Conservation (phyloP, 371 early-diverging fungal genomes). For the Smittium mucronatum region DNA sequence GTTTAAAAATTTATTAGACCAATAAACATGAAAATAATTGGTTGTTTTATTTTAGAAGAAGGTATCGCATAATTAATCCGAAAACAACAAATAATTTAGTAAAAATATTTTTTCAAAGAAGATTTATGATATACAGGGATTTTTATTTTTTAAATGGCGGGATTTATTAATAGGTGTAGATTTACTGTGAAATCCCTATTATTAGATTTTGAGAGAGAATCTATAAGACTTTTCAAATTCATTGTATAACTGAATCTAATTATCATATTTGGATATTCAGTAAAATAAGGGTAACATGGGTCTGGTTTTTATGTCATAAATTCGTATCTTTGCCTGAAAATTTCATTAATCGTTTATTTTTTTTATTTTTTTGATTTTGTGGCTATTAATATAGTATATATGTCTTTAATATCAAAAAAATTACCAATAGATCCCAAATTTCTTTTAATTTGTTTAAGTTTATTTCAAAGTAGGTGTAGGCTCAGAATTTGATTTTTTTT, state of each 20-base stretch:
- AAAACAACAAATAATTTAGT: no score
- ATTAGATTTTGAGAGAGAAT: background rate
- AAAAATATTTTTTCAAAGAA: no score
- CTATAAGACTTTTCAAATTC: background rate
- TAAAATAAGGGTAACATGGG: background rate
- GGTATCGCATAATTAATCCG: no score
- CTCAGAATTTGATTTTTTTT: background rate
- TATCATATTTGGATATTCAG: background rate
- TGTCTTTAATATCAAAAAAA: background rate
- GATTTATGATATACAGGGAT: no score
- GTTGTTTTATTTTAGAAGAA: no score
- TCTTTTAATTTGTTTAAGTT: background rate
- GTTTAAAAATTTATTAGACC: no score
- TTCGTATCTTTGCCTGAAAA: background rate
- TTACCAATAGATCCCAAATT: background rate
- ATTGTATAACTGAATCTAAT: background rate
- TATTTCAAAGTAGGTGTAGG: background rate
- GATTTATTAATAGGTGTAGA: no score
- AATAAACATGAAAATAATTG: no score
- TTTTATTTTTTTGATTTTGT: no score
- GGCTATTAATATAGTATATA: background rate
- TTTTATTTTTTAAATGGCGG: no score
- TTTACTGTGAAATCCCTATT: no score
- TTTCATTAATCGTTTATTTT: no score
- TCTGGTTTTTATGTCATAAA: background rate